Percentiles rank a stretch among this genome's conserved stretches.
phyloP scores from a whole-genome alignment of 345 rosid genomes.

The Arabis alpina region DNA sequence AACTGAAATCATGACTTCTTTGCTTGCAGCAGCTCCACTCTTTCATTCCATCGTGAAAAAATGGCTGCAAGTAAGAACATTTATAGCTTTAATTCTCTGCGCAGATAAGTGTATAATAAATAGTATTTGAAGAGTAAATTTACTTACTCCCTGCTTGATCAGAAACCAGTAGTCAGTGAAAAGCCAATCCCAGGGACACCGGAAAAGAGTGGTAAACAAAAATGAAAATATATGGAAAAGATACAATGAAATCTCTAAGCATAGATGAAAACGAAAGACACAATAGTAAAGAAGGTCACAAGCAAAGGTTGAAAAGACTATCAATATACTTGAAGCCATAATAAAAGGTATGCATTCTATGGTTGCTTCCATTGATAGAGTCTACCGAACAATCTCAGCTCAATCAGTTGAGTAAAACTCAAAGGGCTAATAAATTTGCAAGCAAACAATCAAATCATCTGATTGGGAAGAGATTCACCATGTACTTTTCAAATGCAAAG shows the following conservation, averaged over 20 bases:
- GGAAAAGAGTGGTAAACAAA: not conserved
- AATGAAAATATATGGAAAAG: not conserved
- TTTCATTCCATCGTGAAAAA: conserved; percentile 93
- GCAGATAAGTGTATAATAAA: conserved; percentile 10
- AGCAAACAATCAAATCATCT: too few species aligned
- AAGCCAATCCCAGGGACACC: conserved; percentile 24
- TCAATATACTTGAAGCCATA: not conserved
- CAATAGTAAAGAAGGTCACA: not conserved
- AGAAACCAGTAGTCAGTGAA: conserved; percentile 18
- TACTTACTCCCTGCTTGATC: conserved; percentile 70
- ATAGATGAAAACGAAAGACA: not conserved
- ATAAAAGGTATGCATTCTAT: not conserved
- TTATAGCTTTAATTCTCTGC: conserved; percentile 16
- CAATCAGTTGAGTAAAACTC: too few species aligned
- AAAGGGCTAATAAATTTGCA: too few species aligned
- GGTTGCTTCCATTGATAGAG: not conserved
- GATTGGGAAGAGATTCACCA: not conserved
- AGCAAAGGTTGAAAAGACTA: not conserved
- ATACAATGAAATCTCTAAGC: not conserved
- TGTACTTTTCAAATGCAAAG: not conserved
- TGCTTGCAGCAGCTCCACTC: conserved; percentile 99
- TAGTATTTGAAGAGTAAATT: conserved; percentile 19
- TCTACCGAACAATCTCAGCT: too few species aligned
- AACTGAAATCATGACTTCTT: conserved; percentile 86
- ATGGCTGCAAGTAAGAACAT: conserved; percentile 58